These are phyloP conservation scores for Malus orientalis DNA, from an alignment of 306 rosid species.

Conservation along the genomic window DNA sequence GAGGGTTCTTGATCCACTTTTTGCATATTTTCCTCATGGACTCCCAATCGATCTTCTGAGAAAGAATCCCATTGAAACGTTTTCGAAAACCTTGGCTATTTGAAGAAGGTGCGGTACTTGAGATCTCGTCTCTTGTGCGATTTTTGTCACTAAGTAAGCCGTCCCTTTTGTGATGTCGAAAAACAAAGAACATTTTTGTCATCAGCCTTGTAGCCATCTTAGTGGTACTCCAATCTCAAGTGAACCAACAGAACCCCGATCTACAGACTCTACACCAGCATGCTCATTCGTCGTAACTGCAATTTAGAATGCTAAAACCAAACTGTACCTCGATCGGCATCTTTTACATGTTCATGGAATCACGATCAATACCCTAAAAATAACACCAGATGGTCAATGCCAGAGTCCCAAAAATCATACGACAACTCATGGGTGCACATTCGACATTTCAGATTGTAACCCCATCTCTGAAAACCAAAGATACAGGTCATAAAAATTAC, in stretches of 20 bases:
- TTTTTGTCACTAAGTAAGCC: slow-evolving; percentile 11
- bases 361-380: neutral
- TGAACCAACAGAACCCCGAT: neutral
- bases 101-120: slow-evolving; percentile 15
- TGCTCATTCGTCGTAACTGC: neutral
- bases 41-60: slow-evolving; percentile 28
- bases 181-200: slow-evolving; percentile 11
- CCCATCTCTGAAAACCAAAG: neutral
- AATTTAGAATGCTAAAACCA: neutral
- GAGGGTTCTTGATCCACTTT: slow-evolving; percentile 43
- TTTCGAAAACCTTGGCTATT: neutral
- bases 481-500: neutral
- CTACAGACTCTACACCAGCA: neutral
- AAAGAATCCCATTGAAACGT: slow-evolving; percentile 1
- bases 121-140: slow-evolving; percentile 16
- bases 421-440: neutral
- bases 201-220: slow-evolving; percentile 8
- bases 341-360: neutral
- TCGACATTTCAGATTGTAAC: neutral
- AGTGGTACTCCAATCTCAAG: neutral
- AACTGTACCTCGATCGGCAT: neutral
- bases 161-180: slow-evolving; percentile 27
- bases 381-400: neutral
- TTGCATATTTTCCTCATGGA: slow-evolving; percentile 19
- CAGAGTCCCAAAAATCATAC: neutral